Evolutionary conservation across 352 stramenopile genomes (phyloP), one percentile per base, ranked within the genome.

Genomic region (Globisporangium orthogonon): DNA sequence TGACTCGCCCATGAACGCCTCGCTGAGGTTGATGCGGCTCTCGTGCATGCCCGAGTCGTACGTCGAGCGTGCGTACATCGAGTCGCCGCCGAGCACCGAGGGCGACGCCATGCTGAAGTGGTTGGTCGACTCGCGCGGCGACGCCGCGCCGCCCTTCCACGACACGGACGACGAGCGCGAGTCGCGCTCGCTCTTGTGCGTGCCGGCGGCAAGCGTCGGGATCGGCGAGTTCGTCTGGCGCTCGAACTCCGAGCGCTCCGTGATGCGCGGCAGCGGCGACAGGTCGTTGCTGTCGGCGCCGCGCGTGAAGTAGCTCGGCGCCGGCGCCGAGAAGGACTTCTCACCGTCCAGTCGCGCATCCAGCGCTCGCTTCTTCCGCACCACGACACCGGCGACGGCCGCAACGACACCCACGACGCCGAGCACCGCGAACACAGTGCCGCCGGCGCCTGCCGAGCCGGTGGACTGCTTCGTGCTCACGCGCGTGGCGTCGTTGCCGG

Each of bases 11-110:
- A 40, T 46, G 58, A 70, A 80, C 55, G 78, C 74, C 59, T 87
- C 76, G 47, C 79, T 89, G 59, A 87, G 86, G 66, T 86, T 79
- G 56, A 86, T 70, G 15, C 79, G 69, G 58, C 78, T 89, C 63
- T 85, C 69, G 52, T 70, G 55, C 40, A 76, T 71, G 14, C 76
- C 70, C 15, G n/a, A 49, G 28, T 58, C 50, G 56, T 62, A 65
- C 41, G 60, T 58, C n/a, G 66, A 77, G 51, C 40, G 43, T 31
- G 62, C 75, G 23, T 75, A 58, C 18, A 47, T 61, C 35, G 62
- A 71, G 48, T 49, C 50, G 29, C 67, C 52, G 37, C 67, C 69
- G 6, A 86, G 41, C 2, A 75, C 57, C 40, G 66, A 66, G 28
- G 72, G 71, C 48, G 76, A 86, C 23, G 76, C 84, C 49, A 70